Conservation (phyloP, 169 alveolate species). For the Cryptosporidium bovis region DNA sequence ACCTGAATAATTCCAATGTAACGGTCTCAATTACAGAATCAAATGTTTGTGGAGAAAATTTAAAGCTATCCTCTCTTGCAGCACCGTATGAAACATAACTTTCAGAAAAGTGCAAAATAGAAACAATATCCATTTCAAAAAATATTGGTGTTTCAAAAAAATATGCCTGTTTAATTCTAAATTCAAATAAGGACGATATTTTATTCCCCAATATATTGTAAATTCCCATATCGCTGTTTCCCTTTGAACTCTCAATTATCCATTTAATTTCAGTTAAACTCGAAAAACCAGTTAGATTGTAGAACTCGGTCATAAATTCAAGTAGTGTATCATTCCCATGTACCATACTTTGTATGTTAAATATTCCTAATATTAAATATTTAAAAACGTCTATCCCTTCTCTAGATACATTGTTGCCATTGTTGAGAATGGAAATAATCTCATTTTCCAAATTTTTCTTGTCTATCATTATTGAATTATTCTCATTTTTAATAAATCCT, state of each 20-base stretch:
- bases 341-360: conserved; percentile 36
- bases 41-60: conserved; percentile 18
- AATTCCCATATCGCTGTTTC: no score
- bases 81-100: conserved; percentile 3
- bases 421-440: no score
- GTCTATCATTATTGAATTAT: neutral
- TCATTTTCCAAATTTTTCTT: no score
- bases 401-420: neutral
- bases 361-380: conserved; percentile 24
- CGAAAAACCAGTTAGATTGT: conserved; percentile 63
- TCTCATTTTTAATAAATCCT: neutral
- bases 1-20: conserved; percentile 20
- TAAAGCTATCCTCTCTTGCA: neutral
- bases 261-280: conserved; percentile 59
- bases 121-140: conserved; percentile 58
- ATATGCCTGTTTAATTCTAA: conserved; percentile 47
- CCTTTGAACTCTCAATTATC: conserved; percentile 18
- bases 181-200: conserved; percentile 51
- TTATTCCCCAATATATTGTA: neutral
- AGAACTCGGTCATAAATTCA: conserved; percentile 38
- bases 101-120: conserved; percentile 15
- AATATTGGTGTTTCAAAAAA: conserved; percentile 64
- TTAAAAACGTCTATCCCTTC: conserved; percentile 52
- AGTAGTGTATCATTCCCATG: conserved; percentile 49
- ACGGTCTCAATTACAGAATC: conserved; percentile 43